Conservation (phyloP, 2,329 filamentous ascomycete species). For the Cytospora piceicola region DNA sequence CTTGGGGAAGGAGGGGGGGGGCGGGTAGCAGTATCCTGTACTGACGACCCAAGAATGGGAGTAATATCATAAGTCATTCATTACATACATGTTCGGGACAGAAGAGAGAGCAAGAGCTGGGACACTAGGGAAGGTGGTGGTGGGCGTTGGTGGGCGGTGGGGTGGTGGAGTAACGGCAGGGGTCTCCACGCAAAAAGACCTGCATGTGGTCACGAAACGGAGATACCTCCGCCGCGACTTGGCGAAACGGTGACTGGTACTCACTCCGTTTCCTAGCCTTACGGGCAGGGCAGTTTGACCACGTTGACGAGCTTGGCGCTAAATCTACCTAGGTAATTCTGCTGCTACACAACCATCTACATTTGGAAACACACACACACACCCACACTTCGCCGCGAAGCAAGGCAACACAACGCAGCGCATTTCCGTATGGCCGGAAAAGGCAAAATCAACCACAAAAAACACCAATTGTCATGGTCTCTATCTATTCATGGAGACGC, state of each 20-base stretch:
- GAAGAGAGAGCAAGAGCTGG: conserved; percentile 2
- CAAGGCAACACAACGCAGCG: not conserved
- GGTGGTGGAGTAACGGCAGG: not conserved
- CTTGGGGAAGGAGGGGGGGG: too few species aligned
- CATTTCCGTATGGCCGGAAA: not conserved
- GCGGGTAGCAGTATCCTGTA: too few species aligned
- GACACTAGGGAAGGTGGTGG: not conserved
- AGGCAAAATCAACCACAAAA: not conserved
- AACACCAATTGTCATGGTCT: not conserved
- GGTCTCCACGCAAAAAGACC: conserved; percentile 1
- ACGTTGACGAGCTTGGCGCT: not conserved
- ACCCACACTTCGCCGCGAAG: not conserved
- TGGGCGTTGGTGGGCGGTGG: not conserved
- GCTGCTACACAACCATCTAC: conserved; percentile 6
- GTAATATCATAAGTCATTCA: too few species aligned
- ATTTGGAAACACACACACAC: conserved; percentile 13
- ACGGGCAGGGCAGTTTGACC: not conserved
- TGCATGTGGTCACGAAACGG: not conserved
- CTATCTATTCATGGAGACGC: not conserved
- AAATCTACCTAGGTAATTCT: not conserved
- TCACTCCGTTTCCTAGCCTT: not conserved
- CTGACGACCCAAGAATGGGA: too few species aligned
- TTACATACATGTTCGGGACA: not conserved
- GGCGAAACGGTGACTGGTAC: not conserved
- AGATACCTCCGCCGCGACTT: not conserved